These are phyloP conservation scores for Botrytis medusae DNA, from an alignment of 2,329 filamentous ascomycete species.

Conservation along the genomic window DNA sequence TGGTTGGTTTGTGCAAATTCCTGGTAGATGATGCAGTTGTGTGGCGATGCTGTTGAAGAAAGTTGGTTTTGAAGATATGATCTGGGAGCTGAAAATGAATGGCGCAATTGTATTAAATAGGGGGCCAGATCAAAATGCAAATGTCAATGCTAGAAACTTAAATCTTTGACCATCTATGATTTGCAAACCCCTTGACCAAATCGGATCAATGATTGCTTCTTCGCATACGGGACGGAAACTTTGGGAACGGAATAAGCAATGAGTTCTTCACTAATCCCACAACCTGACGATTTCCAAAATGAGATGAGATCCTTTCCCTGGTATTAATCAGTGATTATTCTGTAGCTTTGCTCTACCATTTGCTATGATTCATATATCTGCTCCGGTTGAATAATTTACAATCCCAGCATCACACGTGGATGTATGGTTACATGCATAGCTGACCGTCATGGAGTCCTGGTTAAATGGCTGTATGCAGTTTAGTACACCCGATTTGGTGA, in stretches of 20 bases:
- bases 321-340: not conserved
- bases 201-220: not conserved
- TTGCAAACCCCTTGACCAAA: not conserved
- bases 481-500: not conserved
- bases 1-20: not conserved
- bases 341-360: conserved; percentile 1
- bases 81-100: conserved; percentile 6
- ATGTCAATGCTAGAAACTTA: not conserved
- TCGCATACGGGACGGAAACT: not conserved
- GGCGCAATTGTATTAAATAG: not conserved
- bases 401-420: conserved; percentile 4
- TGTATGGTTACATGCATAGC: conserved; percentile 3
- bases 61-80: not conserved
- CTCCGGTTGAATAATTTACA: not conserved
- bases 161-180: conserved; percentile 5
- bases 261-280: not conserved
- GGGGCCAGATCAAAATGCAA: not conserved
- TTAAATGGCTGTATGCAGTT: not conserved
- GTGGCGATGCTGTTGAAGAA: conserved; percentile 7
- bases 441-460: not conserved
- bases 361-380: not conserved
- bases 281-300: not conserved
- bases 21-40: not conserved
- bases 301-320: not conserved
- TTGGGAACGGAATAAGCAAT: not conserved